Conservation (phyloP, 2,329 filamentous ascomycete species). For the Pezicula neosporulosa region DNA sequence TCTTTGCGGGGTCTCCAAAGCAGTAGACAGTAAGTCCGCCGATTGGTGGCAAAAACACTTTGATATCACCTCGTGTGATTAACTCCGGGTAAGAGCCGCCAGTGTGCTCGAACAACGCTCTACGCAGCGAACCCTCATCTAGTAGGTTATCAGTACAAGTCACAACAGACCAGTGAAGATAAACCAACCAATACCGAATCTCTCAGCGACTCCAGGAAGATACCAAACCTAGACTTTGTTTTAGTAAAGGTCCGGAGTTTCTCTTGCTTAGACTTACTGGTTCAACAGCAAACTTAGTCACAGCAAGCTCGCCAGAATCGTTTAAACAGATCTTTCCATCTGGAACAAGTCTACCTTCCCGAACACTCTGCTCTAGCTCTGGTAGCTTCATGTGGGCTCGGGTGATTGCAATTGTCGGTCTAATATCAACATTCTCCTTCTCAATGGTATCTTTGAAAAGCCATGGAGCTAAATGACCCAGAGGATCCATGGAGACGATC, state of each 20-base stretch:
- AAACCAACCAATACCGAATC: constrained; percentile 71
- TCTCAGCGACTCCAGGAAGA: constrained; percentile 80
- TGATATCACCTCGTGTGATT: constrained; percentile 91
- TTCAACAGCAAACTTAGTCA: constrained; percentile 96
- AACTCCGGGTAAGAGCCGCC: constrained; percentile 95
- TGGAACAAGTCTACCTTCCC: constrained; percentile 61
- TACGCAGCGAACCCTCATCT: constrained; percentile 84
- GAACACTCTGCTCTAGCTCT: constrained; percentile 87
- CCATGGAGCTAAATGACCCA: constrained; percentile 83
- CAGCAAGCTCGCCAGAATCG: constrained; percentile 78
- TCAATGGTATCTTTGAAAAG: constrained; percentile 77
- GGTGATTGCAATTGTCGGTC: constrained; percentile 32
- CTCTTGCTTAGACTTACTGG: constrained; percentile 59
- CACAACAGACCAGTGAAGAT: constrained; percentile 1
- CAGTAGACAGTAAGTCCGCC: constrained; percentile 92
- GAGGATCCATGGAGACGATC: constrained; percentile 97
- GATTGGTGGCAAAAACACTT: constrained; percentile 92
- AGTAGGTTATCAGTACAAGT: constrained; percentile 65
- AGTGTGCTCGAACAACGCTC: constrained; percentile 90
- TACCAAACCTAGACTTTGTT: constrained; percentile 69
- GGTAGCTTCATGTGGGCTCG: constrained; percentile 55
- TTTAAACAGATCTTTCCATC: constrained; percentile 92
- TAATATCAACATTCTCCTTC: constrained; percentile 55
- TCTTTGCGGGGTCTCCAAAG: constrained; percentile 91
- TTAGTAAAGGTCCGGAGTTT: constrained; percentile 85